Percentiles rank a stretch among this genome's conserved stretches.
Conservation (phyloP, 2,329 filamentous ascomycete genomes). For the Talaromyces marneffei region DNA sequence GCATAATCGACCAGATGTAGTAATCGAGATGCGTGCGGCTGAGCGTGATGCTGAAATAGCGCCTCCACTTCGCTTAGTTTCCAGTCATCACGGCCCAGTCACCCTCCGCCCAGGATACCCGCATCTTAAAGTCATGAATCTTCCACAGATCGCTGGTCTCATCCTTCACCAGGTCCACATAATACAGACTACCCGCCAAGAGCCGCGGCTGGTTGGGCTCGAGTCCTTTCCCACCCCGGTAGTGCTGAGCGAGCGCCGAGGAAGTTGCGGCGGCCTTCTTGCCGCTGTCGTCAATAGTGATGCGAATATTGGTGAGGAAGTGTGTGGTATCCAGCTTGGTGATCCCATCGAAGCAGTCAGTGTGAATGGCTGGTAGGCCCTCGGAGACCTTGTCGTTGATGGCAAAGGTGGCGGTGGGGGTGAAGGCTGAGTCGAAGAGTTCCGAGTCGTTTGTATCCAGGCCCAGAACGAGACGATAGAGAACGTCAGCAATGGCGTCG, state of each 20-base stretch:
- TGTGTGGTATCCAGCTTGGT: slow-evolving; percentile 28
- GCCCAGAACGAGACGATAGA: slow-evolving; percentile 22
- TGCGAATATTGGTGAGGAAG: slow-evolving; percentile 27
- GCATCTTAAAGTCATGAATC: slow-evolving; percentile 25
- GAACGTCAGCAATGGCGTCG: slow-evolving; percentile 23
- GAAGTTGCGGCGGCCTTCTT: slow-evolving; percentile 24
- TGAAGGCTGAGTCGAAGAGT: slow-evolving; percentile 21
- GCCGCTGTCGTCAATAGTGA: slow-evolving; percentile 23
- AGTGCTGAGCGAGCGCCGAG: slow-evolving; percentile 25
- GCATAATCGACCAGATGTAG: not conserved
- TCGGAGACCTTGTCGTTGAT: not conserved
- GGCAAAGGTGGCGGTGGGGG: slow-evolving; percentile 12
- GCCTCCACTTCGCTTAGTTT: not conserved
- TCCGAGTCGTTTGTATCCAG: slow-evolving; percentile 20
- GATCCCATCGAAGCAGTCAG: slow-evolving; percentile 16
- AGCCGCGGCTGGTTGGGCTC: slow-evolving; percentile 22
- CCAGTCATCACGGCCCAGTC: slow-evolving; percentile 2
- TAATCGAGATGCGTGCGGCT: not conserved
- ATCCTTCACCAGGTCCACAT: slow-evolving; percentile 27
- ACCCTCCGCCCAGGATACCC: slow-evolving; percentile 24
- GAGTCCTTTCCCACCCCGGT: slow-evolving; percentile 22
- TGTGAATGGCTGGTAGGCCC: slow-evolving; percentile 15
- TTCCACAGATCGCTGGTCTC: slow-evolving; percentile 27
- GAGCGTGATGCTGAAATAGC: not conserved
- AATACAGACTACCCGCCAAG: slow-evolving; percentile 24